These are phyloP conservation scores for Arthrobotrys sinensis DNA, from an alignment of 2,329 filamentous ascomycete species.

Conservation along the genomic window DNA sequence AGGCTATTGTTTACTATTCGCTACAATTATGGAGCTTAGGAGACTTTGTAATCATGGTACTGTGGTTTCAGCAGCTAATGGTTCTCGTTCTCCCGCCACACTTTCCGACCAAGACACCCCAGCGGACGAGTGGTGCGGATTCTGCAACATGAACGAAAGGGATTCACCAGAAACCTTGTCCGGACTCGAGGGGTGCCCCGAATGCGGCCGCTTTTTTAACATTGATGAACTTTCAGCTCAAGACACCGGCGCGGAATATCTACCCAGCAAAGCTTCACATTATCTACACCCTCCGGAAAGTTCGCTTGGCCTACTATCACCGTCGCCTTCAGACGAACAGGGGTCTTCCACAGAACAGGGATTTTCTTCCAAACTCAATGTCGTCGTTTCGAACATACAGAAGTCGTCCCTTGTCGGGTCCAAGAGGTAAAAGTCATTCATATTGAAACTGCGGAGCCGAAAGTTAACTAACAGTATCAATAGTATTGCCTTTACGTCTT, in stretches of 20 bases:
- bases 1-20: background rate
- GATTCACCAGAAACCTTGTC: background rate
- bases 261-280: background rate
- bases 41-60: slow-evolving; percentile 42
- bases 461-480: background rate
- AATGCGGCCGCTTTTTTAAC: background rate
- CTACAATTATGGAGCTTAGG: slow-evolving; percentile 20
- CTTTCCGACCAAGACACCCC: no score
- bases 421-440: slow-evolving; percentile 14
- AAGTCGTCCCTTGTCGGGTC: background rate
- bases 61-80: background rate
- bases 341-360: background rate
- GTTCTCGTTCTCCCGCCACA: no score
- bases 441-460: background rate
- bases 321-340: background rate
- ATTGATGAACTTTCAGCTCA: background rate
- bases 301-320: background rate
- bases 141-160: background rate
- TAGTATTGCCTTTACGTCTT: slow-evolving; percentile 66
- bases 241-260: background rate
- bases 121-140: background rate
- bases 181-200: slow-evolving; percentile 1
- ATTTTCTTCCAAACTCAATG: slow-evolving; percentile 24
- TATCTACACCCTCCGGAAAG: background rate
- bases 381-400: slow-evolving; percentile 2